phyloP scores from a whole-genome alignment of 2,329 filamentous ascomycete genomes.

The Fonsecaea erecta region DNA sequence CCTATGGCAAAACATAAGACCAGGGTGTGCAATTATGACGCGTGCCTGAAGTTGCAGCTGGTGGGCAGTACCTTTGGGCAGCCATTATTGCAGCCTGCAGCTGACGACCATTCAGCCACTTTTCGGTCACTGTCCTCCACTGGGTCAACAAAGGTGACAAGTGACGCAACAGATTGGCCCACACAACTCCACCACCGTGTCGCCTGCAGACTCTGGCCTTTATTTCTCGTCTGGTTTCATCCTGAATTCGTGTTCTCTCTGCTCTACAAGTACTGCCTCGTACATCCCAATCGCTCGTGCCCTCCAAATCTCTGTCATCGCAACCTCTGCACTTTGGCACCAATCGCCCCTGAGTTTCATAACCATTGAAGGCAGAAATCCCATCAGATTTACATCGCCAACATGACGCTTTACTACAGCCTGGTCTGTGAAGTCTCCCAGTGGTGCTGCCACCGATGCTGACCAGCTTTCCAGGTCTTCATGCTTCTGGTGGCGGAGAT shows the following conservation, averaged over 20 bases:
- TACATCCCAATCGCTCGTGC: background rate
- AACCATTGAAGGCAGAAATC: background rate
- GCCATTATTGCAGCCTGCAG: background rate
- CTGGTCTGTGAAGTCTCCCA: slow-evolving; percentile 19
- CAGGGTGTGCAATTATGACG: background rate
- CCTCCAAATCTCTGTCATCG: background rate
- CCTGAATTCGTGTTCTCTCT: slow-evolving; percentile 1
- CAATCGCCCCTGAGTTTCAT: background rate
- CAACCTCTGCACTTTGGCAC: background rate
- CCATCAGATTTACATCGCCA: slow-evolving; percentile 42
- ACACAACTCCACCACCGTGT: background rate
- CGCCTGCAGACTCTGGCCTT: slow-evolving; percentile 11
- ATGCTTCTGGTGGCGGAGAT: slow-evolving; percentile 57
- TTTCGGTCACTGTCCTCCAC: background rate
- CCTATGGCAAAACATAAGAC: background rate
- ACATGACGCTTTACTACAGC: slow-evolving; percentile 72
- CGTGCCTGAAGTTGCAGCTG: background rate
- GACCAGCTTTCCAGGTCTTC: slow-evolving; percentile 49
- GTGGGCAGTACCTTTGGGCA: no score
- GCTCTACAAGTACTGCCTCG: background rate
- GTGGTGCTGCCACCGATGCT: slow-evolving; percentile 15
- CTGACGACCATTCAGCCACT: background rate
- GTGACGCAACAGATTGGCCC: slow-evolving; percentile 11
- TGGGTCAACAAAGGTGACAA: background rate
- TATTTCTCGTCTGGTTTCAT: slow-evolving; percentile 6